Conservation (phyloP, 2,329 filamentous ascomycete genomes). For the Ceratocystis lukuohia region DNA sequence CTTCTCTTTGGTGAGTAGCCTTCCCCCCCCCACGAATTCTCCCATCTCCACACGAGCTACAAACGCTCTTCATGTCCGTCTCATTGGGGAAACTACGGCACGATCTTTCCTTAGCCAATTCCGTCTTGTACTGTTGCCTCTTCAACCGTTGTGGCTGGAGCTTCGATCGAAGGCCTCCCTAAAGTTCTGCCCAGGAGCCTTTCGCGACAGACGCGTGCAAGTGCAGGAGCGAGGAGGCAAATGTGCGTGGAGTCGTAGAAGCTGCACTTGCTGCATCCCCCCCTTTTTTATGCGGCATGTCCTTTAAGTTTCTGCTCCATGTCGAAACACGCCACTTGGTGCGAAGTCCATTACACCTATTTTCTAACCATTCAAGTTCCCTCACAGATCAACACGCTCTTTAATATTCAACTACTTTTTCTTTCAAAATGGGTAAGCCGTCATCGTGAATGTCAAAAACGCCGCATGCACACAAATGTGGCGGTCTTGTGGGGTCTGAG, state of each 20-base stretch:
- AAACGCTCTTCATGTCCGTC: background rate
- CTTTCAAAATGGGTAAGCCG: slow-evolving; percentile 4
- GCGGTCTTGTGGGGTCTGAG: background rate
- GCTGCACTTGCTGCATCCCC: slow-evolving; percentile 9
- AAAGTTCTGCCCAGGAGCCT: no score
- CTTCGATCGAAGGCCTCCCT: no score
- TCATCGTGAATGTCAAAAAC: background rate
- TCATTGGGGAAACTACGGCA: background rate
- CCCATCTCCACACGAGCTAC: no score
- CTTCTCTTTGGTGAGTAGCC: slow-evolving; percentile 8
- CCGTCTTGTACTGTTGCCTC: background rate
- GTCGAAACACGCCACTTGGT: background rate
- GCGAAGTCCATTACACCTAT: background rate
- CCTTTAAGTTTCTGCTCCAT: background rate
- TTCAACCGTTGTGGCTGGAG: no score
- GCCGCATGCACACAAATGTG: background rate
- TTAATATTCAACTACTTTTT: background rate
- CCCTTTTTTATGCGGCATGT: slow-evolving; percentile 14
- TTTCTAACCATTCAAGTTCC: background rate
- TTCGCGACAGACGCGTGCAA: slow-evolving; percentile 3
- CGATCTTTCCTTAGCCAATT: background rate
- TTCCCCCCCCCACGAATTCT: background rate
- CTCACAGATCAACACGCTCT: background rate
- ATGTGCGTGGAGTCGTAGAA: slow-evolving; percentile 8
- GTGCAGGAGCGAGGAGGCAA: background rate